Conservation (phyloP, 257 asterid genomes). For the Solanum clarkiae region DNA sequence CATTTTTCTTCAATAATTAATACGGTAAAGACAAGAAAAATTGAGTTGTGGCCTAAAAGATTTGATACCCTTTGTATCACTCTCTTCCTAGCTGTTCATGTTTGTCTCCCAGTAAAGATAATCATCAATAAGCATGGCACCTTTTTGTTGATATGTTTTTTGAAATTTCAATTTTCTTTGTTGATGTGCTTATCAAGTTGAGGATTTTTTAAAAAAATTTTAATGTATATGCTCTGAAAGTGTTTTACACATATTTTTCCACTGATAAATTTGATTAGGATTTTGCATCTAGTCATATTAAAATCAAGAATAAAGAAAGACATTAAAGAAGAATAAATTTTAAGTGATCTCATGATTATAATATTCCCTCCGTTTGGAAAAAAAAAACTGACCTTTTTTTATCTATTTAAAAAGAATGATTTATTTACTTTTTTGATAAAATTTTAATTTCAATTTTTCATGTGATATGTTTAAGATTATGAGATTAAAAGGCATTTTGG, state of each 20-base stretch:
- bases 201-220: no score
- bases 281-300: neutral
- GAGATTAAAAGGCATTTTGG: no score
- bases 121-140: neutral
- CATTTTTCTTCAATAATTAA: neutral
- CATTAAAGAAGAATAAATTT: neutral
- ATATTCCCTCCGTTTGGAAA: no score
- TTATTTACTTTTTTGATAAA: no score
- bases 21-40: neutral
- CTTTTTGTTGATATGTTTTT: neutral
- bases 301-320: neutral
- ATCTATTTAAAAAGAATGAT: no score
- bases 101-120: neutral
- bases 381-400: no score
- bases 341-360: no score
- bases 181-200: neutral
- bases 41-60: neutral
- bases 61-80: neutral
- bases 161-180: neutral
- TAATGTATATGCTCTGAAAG: neutral
- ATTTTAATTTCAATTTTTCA: no score
- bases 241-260: neutral
- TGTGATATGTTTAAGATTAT: no score
- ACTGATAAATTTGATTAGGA: neutral
- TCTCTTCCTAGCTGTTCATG: neutral